Evolutionary conservation across 768 basidiomycete species (phyloP).

Genomic region (Boletus vinaceobasis): DNA sequence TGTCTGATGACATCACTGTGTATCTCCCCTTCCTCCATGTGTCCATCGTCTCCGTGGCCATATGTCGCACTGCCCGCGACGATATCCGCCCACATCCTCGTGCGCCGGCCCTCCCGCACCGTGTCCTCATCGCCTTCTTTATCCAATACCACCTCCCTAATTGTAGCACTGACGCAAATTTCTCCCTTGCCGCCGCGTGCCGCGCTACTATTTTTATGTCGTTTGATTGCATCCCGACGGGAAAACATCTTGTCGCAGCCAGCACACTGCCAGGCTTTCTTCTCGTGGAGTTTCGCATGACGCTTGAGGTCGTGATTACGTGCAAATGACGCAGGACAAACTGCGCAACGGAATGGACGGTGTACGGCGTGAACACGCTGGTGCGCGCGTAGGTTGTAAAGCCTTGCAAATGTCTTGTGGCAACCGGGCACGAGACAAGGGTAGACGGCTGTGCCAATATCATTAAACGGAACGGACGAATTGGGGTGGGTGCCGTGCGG

Average conservation of each 20-base stretch:
- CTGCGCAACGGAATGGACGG: conserved; percentile 60
- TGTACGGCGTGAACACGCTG: conserved; percentile 62
- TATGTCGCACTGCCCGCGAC: conserved; percentile 35
- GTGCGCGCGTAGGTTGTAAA: conserved; percentile 69
- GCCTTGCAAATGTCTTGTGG: conserved; percentile 63
- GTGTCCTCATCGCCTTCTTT: conserved; percentile 36
- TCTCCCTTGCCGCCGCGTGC: conserved; percentile 49
- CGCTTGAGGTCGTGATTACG: conserved; percentile 79
- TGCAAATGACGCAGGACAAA: conserved; percentile 72
- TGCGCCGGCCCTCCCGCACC: conserved; percentile 56
- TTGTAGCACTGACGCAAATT: conserved; percentile 53
- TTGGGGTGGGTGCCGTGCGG: conserved; percentile 20
- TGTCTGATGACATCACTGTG: conserved; percentile 44
- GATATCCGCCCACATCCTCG: conserved; percentile 63
- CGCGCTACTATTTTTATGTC: conserved; percentile 64
- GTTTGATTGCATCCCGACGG: conserved; percentile 73
- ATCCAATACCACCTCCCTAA: conserved; percentile 56
- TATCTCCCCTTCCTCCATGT: conserved; percentile 62
- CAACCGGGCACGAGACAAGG: conserved; percentile 70
- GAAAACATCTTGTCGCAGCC: conserved; percentile 76
- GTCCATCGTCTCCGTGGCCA: conserved; percentile 22
- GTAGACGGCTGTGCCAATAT: conserved; percentile 75
- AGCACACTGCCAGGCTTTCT: conserved; percentile 68
- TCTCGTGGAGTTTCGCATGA: conserved; percentile 69
- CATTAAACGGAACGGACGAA: conserved; percentile 33